phyloP scores from a whole-genome alignment of 441 rosid species.

The Arabidopsis hybrid region DNA sequence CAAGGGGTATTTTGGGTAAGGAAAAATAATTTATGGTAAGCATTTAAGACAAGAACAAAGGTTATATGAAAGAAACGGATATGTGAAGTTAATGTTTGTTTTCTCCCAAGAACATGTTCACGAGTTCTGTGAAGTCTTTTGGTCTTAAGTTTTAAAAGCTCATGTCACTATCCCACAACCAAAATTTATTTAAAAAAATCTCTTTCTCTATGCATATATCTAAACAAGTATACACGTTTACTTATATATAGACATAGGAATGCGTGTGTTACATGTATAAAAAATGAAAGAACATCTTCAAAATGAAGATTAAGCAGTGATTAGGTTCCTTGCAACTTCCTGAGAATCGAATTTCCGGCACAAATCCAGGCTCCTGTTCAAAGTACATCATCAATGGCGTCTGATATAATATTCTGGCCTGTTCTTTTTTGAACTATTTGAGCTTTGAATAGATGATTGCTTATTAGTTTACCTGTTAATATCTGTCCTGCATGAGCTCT shows the following conservation, averaged over 20 bases:
- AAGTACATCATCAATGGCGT: constrained; percentile 23
- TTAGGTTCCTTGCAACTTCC: constrained; percentile 28
- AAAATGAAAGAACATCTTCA: constrained; percentile 27
- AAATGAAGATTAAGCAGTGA: constrained; percentile 36
- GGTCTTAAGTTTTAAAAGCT: constrained; percentile 29
- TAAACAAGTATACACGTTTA: constrained; percentile 38
- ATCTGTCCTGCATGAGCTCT: constrained; percentile 37
- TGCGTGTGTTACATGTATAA: constrained; percentile 5
- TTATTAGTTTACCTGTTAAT: constrained; percentile 28
- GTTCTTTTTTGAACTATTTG: neutral
- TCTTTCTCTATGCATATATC: constrained; percentile 34
- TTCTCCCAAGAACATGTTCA: constrained; percentile 35
- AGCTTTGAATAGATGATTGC: constrained; percentile 5
- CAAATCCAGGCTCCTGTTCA: constrained; percentile 35
- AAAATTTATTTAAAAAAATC: neutral
- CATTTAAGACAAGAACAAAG: constrained; percentile 35
- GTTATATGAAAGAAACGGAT: constrained; percentile 28
- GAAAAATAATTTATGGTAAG: constrained; percentile 20
- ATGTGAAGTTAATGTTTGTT: constrained; percentile 29
- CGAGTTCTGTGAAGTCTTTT: constrained; percentile 34
- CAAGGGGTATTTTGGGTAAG: constrained; percentile 30
- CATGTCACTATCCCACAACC: constrained; percentile 18
- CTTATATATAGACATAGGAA: constrained; percentile 32
- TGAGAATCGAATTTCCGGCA: constrained; percentile 30
- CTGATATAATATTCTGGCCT: neutral